phyloP scores from a whole-genome alignment of 2,329 filamentous ascomycete genomes.

The Calonectria hawksworthii region DNA sequence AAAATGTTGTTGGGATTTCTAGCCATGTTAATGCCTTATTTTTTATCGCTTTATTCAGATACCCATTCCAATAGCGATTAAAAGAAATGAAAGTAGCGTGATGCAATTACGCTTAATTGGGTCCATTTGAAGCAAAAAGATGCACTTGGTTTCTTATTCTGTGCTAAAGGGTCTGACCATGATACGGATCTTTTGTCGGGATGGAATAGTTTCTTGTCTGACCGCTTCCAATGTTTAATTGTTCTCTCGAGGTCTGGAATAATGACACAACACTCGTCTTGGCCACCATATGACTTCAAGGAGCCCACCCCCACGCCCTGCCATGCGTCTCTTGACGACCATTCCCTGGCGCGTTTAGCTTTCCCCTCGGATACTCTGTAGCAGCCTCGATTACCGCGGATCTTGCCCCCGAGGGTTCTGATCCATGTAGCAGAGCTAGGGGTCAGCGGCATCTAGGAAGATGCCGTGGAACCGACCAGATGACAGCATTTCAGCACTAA shows the following conservation, averaged over 20 bases:
- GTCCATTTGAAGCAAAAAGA: not conserved
- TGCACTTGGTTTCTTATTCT: not conserved
- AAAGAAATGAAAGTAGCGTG: not conserved
- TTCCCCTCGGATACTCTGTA: not conserved
- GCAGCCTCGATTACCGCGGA: not conserved
- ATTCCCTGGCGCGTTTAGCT: not conserved
- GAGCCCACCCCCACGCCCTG: not conserved
- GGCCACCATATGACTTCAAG: not conserved
- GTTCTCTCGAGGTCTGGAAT: not conserved
- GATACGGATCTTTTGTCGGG: not conserved
- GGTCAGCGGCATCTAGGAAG: not conserved
- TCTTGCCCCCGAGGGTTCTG: not conserved
- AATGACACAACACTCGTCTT: not conserved
- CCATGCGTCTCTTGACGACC: not conserved
- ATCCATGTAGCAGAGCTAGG: not conserved
- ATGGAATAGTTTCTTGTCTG: not conserved
- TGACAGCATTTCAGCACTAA: not conserved
- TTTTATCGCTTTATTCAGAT: conserved; percentile 1
- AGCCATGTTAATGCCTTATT: not conserved
- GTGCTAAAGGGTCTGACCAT: not conserved
- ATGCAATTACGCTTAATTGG: not conserved
- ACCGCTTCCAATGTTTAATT: not conserved
- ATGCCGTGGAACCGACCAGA: too few species aligned
- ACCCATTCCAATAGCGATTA: conserved; percentile 5
- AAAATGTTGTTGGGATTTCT: conserved; percentile 12